A percentile compares a stretch with the other conserved stretches of the same genome.
Conservation (phyloP, 331 rosid species). For the Rhamnella rubrinervis region DNA sequence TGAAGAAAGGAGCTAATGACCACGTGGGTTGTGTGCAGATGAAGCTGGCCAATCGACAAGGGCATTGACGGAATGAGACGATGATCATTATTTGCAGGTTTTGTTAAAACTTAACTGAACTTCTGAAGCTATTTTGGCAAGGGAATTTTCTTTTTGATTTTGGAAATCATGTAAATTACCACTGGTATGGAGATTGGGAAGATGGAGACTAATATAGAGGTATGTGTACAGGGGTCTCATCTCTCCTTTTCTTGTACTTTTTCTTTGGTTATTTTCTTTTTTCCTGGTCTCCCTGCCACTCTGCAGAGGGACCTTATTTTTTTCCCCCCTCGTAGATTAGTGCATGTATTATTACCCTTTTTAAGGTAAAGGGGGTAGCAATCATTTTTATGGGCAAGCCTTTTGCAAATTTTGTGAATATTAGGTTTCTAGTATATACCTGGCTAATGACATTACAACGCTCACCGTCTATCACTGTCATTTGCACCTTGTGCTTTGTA, state of each 20-base stretch:
- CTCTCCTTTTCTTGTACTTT: conserved; percentile 54
- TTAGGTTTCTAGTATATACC: conserved; percentile 53
- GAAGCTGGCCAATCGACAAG: conserved; percentile 57
- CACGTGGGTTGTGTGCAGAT: conserved; percentile 51
- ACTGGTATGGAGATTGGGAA: conserved; percentile 59
- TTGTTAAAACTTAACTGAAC: conserved; percentile 38
- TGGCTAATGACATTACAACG: conserved; percentile 40
- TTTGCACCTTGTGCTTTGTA: conserved; percentile 33
- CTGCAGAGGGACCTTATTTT: conserved; percentile 50
- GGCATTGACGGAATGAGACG: conserved; percentile 47
- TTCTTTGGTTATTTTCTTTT: conserved; percentile 14
- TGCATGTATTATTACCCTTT: conserved; percentile 64
- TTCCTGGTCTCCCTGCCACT: conserved; percentile 46
- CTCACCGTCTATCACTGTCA: conserved; percentile 30
- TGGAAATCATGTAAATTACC: conserved; percentile 72
- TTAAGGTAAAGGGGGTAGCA: conserved; percentile 61
- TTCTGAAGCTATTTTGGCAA: conserved; percentile 38
- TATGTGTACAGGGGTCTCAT: conserved; percentile 85
- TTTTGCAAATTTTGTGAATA: conserved; percentile 82
- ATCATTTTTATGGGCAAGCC: conserved; percentile 78
- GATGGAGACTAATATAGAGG: conserved; percentile 85
- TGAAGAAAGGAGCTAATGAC: conserved; percentile 25
- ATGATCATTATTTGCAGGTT: conserved; percentile 49
- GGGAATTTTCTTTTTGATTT: conserved; percentile 38
- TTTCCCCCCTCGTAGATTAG: conserved; percentile 56